A percentile compares a stretch with the other conserved stretches of the same genome.
phyloP scores from a whole-genome alignment of 176 grass and related monocot species.

The Triticum dicoccoides region DNA sequence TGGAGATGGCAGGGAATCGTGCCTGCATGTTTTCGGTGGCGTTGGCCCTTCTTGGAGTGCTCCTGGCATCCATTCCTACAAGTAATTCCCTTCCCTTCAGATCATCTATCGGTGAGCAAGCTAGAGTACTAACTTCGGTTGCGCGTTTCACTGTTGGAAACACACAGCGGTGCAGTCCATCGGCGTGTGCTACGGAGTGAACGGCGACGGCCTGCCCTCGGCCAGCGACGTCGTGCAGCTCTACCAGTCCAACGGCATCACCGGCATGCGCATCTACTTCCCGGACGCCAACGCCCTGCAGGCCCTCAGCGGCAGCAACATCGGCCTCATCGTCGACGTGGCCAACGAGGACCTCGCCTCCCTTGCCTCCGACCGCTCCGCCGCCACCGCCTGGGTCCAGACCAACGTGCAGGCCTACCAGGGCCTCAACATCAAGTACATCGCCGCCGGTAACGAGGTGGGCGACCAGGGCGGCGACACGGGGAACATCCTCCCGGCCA shows the following conservation, averaged over 20 bases:
- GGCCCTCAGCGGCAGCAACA: constrained; percentile 31
- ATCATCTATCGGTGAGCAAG: too few species aligned
- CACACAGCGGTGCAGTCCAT: constrained; percentile 34
- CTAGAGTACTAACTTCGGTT: too few species aligned
- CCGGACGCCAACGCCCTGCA: constrained; percentile 7
- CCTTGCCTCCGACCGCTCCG: constrained; percentile 15
- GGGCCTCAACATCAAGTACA: constrained; percentile 39
- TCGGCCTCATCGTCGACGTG: constrained; percentile 48
- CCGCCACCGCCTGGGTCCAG: constrained; percentile 28
- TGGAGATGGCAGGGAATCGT: constrained; percentile 11
- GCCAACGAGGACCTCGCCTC: constrained; percentile 19
- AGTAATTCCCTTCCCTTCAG: neutral
- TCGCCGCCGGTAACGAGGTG: constrained; percentile 66
- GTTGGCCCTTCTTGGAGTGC: constrained; percentile 12
- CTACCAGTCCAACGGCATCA: constrained; percentile 33
- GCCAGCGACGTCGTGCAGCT: constrained; percentile 32
- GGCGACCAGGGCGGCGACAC: neutral
- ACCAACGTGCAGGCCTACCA: constrained; percentile 13
- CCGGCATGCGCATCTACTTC: constrained; percentile 53
- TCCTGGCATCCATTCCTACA: constrained; percentile 6
- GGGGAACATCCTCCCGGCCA: constrained; percentile 16
- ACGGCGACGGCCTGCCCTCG: constrained; percentile 26
- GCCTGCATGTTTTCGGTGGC: constrained; percentile 27
- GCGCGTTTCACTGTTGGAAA: too few species aligned
- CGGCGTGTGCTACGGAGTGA: constrained; percentile 42